Percentiles rank a stretch among this genome's conserved stretches.
phyloP scores from a whole-genome alignment of 139 green algal genomes.

The Picochlorum sp. region DNA sequence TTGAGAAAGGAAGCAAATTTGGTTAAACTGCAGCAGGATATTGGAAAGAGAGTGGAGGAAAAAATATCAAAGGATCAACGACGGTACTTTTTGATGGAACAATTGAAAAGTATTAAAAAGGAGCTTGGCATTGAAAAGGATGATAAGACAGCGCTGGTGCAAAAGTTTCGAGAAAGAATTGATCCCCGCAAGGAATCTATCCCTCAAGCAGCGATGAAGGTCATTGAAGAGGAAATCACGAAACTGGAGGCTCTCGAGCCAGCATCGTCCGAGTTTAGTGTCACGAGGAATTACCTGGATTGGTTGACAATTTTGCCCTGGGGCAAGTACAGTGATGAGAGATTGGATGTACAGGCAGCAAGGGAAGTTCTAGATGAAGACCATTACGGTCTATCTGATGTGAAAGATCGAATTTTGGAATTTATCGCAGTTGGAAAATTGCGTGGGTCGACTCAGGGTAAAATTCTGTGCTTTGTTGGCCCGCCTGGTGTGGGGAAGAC shows the following conservation, averaged over 20 bases:
- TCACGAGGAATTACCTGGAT: conserved; percentile 94
- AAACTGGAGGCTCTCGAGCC: conserved; percentile 86
- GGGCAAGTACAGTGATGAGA: conserved; percentile 66
- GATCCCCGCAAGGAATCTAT: conserved; percentile 25
- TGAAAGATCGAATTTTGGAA: conserved; percentile 95
- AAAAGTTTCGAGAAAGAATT: conserved; percentile 56
- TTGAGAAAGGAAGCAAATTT: conserved; percentile 98
- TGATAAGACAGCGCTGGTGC: conserved; percentile 86
- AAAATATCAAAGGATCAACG: conserved; percentile 96
- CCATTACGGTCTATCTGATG: conserved; percentile 90
- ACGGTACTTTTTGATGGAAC: conserved; percentile 95
- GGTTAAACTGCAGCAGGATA: conserved; percentile 76
- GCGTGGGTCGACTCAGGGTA: conserved; percentile 69
- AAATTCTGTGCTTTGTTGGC: conserved; percentile 91
- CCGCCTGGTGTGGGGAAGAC: conserved; percentile 95
- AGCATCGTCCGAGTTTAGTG: conserved; percentile 88
- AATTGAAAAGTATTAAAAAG: conserved; percentile 95
- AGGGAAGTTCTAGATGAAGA: conserved; percentile 83
- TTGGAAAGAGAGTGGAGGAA: conserved; percentile 86
- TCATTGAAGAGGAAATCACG: conserved; percentile 85
- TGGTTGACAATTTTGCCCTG: conserved; percentile 93
- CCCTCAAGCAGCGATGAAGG: conserved; percentile 29
- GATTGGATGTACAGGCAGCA: conserved; percentile 75
- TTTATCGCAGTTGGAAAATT: conserved; percentile 92
- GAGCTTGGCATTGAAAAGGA: conserved; percentile 96